Conservation (phyloP, 208 protist species). For the Crithidia bombi region DNA sequence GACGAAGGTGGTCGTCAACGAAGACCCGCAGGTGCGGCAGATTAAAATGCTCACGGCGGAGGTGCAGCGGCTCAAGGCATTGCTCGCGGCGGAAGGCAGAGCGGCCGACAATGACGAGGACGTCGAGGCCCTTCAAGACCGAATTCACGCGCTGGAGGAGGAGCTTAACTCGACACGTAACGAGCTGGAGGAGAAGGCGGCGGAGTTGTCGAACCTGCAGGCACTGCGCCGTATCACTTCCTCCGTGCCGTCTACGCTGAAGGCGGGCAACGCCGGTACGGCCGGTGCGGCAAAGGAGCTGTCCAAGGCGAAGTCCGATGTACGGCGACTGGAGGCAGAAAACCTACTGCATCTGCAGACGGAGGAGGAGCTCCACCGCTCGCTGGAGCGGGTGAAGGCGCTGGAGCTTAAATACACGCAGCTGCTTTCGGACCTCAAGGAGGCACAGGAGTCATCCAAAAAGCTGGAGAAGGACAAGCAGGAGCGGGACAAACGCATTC, state of each 20-base stretch:
- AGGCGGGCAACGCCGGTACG: slow-evolving; percentile 26
- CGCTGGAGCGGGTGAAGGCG: slow-evolving; percentile 25
- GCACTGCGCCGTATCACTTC: slow-evolving; percentile 15
- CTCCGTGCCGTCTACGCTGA: slow-evolving; percentile 23
- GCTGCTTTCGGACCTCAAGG: slow-evolving; percentile 21
- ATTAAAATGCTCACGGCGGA: slow-evolving; percentile 75
- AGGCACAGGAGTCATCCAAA: slow-evolving; percentile 14
- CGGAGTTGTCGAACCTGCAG: slow-evolving; percentile 39
- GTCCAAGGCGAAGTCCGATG: slow-evolving; percentile 36
- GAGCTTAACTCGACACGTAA: slow-evolving; percentile 45
- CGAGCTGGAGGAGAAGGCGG: slow-evolving; percentile 44
- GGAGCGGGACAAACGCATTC: slow-evolving; percentile 25
- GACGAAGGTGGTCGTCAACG: slow-evolving; percentile 90
- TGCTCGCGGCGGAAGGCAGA: slow-evolving; percentile 48
- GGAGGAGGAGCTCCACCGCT: slow-evolving; percentile 35
- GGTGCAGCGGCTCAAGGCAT: slow-evolving; percentile 63
- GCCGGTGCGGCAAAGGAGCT: slow-evolving; percentile 40
- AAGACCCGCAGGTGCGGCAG: slow-evolving; percentile 88
- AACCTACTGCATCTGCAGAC: slow-evolving; percentile 38
- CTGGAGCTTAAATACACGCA: slow-evolving; percentile 19
- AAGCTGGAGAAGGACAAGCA: slow-evolving; percentile 20
- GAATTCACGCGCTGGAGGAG: slow-evolving; percentile 40
- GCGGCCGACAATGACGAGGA: slow-evolving; percentile 45
- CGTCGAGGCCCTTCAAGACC: slow-evolving; percentile 58
- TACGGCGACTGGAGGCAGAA: slow-evolving; percentile 39